These are phyloP conservation scores for Aspergillus hiratsukae DNA, from an alignment of 2,329 filamentous ascomycete species.

Conservation along the genomic window DNA sequence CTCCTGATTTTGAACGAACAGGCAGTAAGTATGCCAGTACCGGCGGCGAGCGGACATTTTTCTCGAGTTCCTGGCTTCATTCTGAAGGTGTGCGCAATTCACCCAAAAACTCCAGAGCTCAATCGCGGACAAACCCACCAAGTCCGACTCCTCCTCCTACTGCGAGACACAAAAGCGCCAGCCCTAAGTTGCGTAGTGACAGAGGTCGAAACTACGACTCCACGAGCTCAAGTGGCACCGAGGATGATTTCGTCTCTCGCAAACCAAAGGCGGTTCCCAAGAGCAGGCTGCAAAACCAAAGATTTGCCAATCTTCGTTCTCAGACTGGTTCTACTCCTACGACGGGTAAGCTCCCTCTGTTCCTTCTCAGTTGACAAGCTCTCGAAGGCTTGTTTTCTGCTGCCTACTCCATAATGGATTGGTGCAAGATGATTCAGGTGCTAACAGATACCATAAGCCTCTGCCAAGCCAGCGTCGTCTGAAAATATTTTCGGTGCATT, in stretches of 20 bases:
- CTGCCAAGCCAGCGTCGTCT: constrained; percentile 26
- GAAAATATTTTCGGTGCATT: constrained; percentile 10
- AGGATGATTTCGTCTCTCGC: constrained; percentile 19
- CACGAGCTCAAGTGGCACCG: constrained; percentile 38
- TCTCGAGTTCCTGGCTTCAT: constrained; percentile 49
- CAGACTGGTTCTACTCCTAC: constrained; percentile 19
- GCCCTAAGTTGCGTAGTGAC: constrained; percentile 36
- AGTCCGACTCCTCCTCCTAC: constrained; percentile 28
- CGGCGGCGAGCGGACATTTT: constrained; percentile 55
- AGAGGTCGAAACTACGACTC: constrained; percentile 31
- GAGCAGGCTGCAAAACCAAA: constrained; percentile 32
- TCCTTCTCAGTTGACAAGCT: not conserved
- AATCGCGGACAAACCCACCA: constrained; percentile 33
- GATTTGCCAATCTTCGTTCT: constrained; percentile 23
- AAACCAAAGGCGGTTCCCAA: constrained; percentile 41
- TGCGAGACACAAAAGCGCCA: constrained; percentile 41
- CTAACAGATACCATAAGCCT: constrained; percentile 14
- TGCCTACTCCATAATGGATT: not conserved
- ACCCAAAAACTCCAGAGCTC: constrained; percentile 32
- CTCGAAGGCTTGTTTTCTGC: not conserved
- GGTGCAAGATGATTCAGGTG: not conserved
- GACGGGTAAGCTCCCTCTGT: constrained; percentile 29
- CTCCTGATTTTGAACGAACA: constrained; percentile 46
- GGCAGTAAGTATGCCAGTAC: constrained; percentile 52
- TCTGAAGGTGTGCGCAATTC: constrained; percentile 52